Evolutionary conservation across 129 eudicot species (phyloP).

Genomic region (Silybum marianum): DNA sequence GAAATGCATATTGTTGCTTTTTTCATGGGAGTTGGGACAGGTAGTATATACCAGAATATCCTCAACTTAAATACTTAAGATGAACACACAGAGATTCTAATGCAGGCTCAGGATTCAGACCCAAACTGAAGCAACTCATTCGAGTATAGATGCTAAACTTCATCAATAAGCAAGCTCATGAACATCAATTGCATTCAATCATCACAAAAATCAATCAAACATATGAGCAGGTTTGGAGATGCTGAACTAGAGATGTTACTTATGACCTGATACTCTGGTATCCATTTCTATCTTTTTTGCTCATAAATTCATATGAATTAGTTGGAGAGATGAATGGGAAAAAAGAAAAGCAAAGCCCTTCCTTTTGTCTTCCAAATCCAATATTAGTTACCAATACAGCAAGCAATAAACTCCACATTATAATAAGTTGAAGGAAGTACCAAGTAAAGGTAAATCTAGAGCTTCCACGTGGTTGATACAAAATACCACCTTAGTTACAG

Average conservation of each 20-base stretch:
- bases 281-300: background rate
- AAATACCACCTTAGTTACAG: constrained; percentile 6
- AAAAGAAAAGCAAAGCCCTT: background rate
- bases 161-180: background rate
- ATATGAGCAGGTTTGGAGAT: background rate
- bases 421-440: background rate
- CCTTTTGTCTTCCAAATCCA: background rate
- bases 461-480: constrained; percentile 8
- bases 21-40: background rate
- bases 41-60: background rate
- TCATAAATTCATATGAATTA: background rate
- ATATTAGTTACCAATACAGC: background rate
- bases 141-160: background rate
- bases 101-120: background rate
- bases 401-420: constrained; percentile 6
- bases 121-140: background rate
- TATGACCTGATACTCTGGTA: constrained; percentile 8
- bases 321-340: background rate
- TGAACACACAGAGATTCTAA: background rate
- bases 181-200: background rate
- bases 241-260: background rate
- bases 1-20: background rate
- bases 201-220: background rate
- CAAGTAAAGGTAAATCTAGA: background rate
- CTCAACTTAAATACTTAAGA: background rate